Evolutionary conservation across 129 eudicot species (phyloP), one percentile per base, ranked within the genome.

Genomic region (Lactuca sativa): DNA sequence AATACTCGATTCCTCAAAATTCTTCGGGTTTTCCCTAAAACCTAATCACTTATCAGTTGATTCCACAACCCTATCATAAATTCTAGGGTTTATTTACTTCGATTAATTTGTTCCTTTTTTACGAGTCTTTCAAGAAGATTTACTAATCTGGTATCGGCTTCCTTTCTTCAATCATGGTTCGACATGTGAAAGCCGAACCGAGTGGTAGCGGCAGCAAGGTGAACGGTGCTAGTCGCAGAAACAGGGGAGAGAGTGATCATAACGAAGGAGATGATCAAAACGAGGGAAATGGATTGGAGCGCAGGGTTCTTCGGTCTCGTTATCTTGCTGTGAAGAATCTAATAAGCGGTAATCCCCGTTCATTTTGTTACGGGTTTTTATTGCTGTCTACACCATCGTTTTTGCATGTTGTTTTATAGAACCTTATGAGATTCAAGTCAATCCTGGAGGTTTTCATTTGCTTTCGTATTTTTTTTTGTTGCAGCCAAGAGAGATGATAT

Each of bases 401-500:
- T 0, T 63, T 34, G 6, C 61, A 9, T 9, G 5, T 3, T 53
- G 36, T 33, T 4, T 32, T 7, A 7, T 14, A 7, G 1, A 48
- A 11, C 8, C 14, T 21, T 49, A 25, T 49, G 41, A 52, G 14
- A 52, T 34, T 34, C n/a, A 44, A 11, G 21, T 59, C 11, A 57
- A 34, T 67, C 67, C 1, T 25, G 7, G 13, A 21, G 9, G 16
- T 66, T 47, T 49, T 15, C 8, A 17, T 7, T 3, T 38, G n/a
- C 11, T 41, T 51, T 31, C 21, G 21, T 18, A 18, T 18, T 18
- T 18, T 18, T 16, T 1, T 60, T n/a, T 79, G 37, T 31, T 79
- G 81, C 92, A 92, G 96, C 78, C 7, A 90, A 82, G 71, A 83
- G 87, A 56, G 96, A 92, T 73, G 88, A 93, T 70, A 56, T 89